Evolutionary conservation across 2,329 filamentous ascomycete species (phyloP).

Genomic region (Colletotrichum graminicola): DNA sequence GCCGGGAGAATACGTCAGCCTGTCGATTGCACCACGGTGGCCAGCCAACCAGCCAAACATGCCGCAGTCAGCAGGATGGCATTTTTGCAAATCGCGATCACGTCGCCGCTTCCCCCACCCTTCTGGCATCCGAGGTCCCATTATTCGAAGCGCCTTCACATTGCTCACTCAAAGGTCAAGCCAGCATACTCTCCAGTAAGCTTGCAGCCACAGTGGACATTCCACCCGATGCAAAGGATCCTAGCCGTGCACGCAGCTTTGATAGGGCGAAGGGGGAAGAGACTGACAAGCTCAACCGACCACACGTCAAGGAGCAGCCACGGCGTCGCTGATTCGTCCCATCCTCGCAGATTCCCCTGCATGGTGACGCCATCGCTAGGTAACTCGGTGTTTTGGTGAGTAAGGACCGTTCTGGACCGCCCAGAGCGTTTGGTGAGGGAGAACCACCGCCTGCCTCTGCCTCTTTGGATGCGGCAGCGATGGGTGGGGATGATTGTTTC

Average conservation of each 20-base stretch:
- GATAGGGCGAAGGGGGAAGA: neutral
- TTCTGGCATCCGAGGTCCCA: slow-evolving; percentile 13
- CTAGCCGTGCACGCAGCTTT: slow-evolving; percentile 9
- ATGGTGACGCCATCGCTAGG: slow-evolving; percentile 27
- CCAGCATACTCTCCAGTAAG: slow-evolving; percentile 7
- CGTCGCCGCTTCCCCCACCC: slow-evolving; percentile 21
- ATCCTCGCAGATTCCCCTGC: slow-evolving; percentile 15
- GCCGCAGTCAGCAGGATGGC: slow-evolving; percentile 29
- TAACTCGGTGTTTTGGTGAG: slow-evolving; percentile 24
- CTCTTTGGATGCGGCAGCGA: slow-evolving; percentile 39
- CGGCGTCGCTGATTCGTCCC: slow-evolving; percentile 13
- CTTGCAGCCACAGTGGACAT: slow-evolving; percentile 35
- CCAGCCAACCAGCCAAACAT: slow-evolving; percentile 34
- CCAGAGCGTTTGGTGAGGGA: slow-evolving; percentile 26
- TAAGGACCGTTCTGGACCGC: slow-evolving; percentile 39
- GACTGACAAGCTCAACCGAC: neutral
- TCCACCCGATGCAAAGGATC: slow-evolving; percentile 10
- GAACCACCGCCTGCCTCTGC: slow-evolving; percentile 23
- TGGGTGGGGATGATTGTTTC: slow-evolving; percentile 33
- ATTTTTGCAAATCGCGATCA: slow-evolving; percentile 41
- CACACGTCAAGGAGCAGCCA: slow-evolving; percentile 7
- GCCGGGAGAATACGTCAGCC: slow-evolving; percentile 33
- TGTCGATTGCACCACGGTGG: slow-evolving; percentile 31
- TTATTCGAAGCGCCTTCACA: slow-evolving; percentile 32
- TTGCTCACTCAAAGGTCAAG: neutral